Base-by-base conservation (phyloP, 2,329 filamentous ascomycete species). In the Arthrocladium fulminans region DNA sequence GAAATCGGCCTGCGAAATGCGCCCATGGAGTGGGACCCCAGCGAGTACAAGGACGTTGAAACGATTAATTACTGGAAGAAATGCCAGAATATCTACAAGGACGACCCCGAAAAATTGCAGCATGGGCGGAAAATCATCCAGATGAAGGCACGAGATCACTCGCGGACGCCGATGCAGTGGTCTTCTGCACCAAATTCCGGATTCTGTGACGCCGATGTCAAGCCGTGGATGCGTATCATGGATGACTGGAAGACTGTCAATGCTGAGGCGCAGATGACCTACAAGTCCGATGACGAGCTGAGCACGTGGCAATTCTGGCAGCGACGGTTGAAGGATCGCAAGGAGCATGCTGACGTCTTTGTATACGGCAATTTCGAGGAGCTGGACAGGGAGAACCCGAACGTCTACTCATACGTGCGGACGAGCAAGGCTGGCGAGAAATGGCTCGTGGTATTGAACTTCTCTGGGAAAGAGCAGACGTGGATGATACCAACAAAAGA, bases 1-100 rank as follows among this genome's bases (percentile, higher is more conserved):
- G 81, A 85, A 63, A 69, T 84, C 27, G 81, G 79, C 15, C 83
- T 83, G 76, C 69, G 73, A 27, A 84, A 84, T 57, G 71, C 82
- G 17, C 80, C 81, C 1, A 63, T 65, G 8, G 68, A 73, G 3
- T 84, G 82, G 79, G 65, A 66, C 1, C 77, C 84, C 45, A 68
- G 44, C 6, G 77, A 84, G 55, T 88, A 86, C 65, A 79, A 81
- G 61, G 84, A 88, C 53, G 72, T 87, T 22, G 77, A 80, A 48
- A 73, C 72, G 15, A 64, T 73, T 29, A 80, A 80, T 54, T 78
- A 76, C 59, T 80, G 72, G 73, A 69, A 70, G 43, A 58, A 63
- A 63, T 67, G 59, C 40, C 39, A 59, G 53, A n/a, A 54, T 43
- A 51, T 58, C 37, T 52, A 58, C 57, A 46, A 49, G 8, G 53